Conservation (phyloP, 164 flowering plant species). For the Malania oleifera region DNA sequence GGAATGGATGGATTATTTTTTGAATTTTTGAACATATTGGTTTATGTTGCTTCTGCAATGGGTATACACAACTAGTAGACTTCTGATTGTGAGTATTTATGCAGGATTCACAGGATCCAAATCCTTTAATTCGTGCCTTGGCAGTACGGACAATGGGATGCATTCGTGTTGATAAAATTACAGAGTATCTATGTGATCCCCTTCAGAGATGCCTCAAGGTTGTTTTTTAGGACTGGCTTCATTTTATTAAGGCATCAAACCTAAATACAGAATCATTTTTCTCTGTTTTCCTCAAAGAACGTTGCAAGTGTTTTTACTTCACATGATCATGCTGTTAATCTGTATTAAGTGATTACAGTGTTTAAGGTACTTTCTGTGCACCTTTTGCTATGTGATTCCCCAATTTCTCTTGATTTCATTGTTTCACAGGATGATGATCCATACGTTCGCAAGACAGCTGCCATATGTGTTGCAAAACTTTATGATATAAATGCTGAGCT, state of each 20-base stretch:
- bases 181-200: constrained; percentile 98
- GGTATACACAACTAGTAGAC: too few species aligned
- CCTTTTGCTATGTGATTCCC: too few species aligned
- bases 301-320: background rate
- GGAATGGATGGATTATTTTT: too few species aligned
- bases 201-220: constrained; percentile 99
- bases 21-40: too few species aligned
- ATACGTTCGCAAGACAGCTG: constrained; percentile 98
- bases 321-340: background rate
- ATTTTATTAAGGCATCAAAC: background rate
- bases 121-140: constrained; percentile 94
- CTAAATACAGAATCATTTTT: too few species aligned
- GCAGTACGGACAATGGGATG: constrained; percentile 99
- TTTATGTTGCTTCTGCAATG: too few species aligned
- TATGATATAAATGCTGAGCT: constrained; percentile 98
- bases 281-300: too few species aligned
- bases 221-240: background rate
- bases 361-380: background rate
- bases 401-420: background rate
- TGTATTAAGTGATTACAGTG: too few species aligned
- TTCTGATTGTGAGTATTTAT: constrained; percentile 10
- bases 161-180: constrained; percentile 98
- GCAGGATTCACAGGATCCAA: constrained; percentile 99
- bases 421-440: constrained; percentile 96
- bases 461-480: constrained; percentile 98